Conservation (phyloP, 495 filamentous ascomycete species). For the Aspergillus bridgeri region DNA sequence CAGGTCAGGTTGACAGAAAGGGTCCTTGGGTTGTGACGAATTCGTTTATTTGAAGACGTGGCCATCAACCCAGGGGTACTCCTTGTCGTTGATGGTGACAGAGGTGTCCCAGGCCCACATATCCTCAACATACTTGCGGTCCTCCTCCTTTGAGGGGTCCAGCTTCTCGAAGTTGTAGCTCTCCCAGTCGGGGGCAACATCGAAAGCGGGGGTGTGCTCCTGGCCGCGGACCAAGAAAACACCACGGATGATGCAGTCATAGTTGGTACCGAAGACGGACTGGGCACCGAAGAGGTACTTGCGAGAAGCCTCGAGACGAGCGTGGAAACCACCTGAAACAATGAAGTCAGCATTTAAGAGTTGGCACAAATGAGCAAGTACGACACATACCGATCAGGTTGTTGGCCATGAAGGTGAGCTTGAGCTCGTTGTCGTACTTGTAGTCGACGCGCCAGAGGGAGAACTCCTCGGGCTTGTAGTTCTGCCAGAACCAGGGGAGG, state of each 20-base stretch:
- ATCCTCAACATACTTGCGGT: conserved; percentile 79
- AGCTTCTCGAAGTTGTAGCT: conserved; percentile 95
- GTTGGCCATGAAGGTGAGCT: conserved; percentile 94
- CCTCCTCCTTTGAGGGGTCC: conserved; percentile 76
- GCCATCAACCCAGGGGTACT: conserved; percentile 73
- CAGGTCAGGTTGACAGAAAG: conserved; percentile 13
- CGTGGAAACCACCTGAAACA: conserved; percentile 79
- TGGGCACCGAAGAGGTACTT: conserved; percentile 97
- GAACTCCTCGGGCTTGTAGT: conserved; percentile 88
- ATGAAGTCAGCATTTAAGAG: background rate
- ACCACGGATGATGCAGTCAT: conserved; percentile 84
- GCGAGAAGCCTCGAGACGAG: conserved; percentile 93
- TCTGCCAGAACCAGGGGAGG: conserved; percentile 98
- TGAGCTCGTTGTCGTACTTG: conserved; percentile 98
- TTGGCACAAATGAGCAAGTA: background rate
- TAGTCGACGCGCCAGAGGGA: conserved; percentile 89
- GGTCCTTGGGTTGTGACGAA: conserved; percentile 19
- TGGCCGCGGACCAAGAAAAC: conserved; percentile 93
- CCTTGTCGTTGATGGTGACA: conserved; percentile 73
- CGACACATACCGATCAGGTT: conserved; percentile 73
- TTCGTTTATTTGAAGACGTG: conserved; percentile 96
- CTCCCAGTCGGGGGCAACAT: conserved; percentile 96
- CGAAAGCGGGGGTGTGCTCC: conserved; percentile 80
- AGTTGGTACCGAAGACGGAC: conserved; percentile 81
- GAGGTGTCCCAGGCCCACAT: conserved; percentile 90